Conservation (phyloP, 768 basidiomycete genomes). For the Sistotremastrum niveocremeum region DNA sequence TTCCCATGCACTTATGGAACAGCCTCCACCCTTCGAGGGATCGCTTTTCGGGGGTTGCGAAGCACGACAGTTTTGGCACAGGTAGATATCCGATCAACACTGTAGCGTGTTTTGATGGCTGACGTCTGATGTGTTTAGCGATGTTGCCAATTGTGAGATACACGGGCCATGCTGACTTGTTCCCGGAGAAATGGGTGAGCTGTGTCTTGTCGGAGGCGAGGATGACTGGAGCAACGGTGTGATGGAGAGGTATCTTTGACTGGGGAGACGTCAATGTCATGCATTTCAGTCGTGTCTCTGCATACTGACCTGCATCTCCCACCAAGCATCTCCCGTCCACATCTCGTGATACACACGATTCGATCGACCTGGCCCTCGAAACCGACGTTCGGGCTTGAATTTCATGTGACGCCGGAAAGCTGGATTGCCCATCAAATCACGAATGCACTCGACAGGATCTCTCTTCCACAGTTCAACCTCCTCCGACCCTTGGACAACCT, state of each 20-base stretch:
- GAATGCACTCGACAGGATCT: constrained; percentile 19
- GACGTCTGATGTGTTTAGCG: no score
- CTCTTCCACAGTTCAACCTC: constrained; percentile 16
- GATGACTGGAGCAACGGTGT: constrained; percentile 30
- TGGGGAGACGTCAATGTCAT: no score
- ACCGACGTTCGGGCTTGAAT: constrained; percentile 4
- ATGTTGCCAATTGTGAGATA: constrained; percentile 18
- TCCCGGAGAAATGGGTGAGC: constrained; percentile 20
- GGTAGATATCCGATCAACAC: no score
- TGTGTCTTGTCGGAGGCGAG: constrained; percentile 34
- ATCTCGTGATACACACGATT: constrained; percentile 1
- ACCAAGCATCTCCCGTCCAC: constrained; percentile 8
- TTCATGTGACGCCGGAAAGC: neutral
- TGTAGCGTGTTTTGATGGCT: no score
- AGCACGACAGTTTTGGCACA: no score
- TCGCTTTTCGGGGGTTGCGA: constrained; percentile 9
- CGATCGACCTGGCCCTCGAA: neutral
- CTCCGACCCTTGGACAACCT: constrained; percentile 5
- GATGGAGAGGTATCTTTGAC: no score
- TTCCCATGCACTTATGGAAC: constrained; percentile 8
- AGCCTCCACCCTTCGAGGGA: constrained; percentile 8
- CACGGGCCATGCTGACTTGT: constrained; percentile 20
- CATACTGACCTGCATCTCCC: constrained; percentile 1
- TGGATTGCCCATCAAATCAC: constrained; percentile 19
- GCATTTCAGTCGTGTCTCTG: no score